A percentile compares a stretch with the other conserved stretches of the same genome.
These are phyloP conservation scores for Plenodomus lindquistii DNA, from an alignment of 2,329 filamentous ascomycete species.

Conservation along the genomic window DNA sequence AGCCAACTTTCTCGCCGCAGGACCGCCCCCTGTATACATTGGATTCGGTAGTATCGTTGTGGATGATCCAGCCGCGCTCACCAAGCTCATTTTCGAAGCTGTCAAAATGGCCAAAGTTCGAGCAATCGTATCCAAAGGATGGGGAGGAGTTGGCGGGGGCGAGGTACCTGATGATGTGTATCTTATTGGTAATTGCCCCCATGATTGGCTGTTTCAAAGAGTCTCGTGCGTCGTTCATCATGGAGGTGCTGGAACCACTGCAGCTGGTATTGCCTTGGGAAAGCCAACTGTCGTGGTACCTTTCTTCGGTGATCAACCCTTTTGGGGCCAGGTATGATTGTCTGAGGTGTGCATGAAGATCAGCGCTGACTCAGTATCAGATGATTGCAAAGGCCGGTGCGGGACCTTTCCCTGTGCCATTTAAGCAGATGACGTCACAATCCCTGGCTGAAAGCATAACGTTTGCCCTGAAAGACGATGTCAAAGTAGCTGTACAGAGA, in stretches of 20 bases:
- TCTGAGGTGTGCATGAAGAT: too few relatives aligned
- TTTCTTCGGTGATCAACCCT: constrained; percentile 63
- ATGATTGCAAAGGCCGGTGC: constrained; percentile 57
- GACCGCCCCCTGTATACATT: constrained; percentile 58
- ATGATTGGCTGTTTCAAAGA: constrained; percentile 62
- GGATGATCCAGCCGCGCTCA: constrained; percentile 53
- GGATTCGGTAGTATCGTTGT: constrained; percentile 63
- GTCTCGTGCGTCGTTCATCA: constrained; percentile 62
- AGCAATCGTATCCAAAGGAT: constrained; percentile 60
- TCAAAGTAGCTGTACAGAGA: constrained; percentile 14
- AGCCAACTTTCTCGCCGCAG: constrained; percentile 51
- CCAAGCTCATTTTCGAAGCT: constrained; percentile 52
- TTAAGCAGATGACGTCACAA: constrained; percentile 50
- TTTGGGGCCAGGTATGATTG: too few relatives aligned
- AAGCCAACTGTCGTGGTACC: constrained; percentile 61
- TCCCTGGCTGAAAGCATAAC: constrained; percentile 53
- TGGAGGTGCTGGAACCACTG: constrained; percentile 63
- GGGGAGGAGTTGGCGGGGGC: constrained; percentile 50
- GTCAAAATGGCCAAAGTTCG: constrained; percentile 44
- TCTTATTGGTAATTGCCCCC: constrained; percentile 58
- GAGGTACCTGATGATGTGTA: constrained; percentile 48
- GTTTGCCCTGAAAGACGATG: constrained; percentile 49
- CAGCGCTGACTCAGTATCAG: too few relatives aligned
- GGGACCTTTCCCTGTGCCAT: constrained; percentile 54
- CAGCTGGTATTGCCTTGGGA: constrained; percentile 57